phyloP scores from a whole-genome alignment of 768 basidiomycete species.

The Coprinopsis marcescibilis region DNA sequence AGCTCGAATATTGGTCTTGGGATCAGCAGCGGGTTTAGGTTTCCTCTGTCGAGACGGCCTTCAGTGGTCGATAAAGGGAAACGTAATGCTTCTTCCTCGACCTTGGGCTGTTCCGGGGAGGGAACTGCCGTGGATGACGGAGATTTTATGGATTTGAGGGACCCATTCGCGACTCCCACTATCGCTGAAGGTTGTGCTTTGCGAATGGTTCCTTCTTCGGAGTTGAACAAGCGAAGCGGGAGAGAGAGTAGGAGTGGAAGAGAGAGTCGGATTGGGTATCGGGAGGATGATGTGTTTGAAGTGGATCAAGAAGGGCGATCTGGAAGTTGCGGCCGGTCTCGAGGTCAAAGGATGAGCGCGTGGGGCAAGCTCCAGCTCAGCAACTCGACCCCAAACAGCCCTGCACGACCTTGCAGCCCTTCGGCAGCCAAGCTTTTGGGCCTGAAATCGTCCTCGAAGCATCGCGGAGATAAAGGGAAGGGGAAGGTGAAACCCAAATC shows the following conservation, averaged over 20 bases:
- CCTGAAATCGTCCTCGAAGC: neutral
- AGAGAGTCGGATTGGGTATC: constrained; percentile 10
- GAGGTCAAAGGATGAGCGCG: constrained; percentile 19
- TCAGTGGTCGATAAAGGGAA: constrained; percentile 9
- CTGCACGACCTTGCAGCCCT: neutral
- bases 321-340: neutral
- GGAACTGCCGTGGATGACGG: constrained; percentile 9
- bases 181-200: constrained; percentile 4
- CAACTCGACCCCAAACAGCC: neutral
- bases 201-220: constrained; percentile 6
- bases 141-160: constrained; percentile 29
- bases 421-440: neutral
- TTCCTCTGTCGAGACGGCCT: constrained; percentile 7
- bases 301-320: constrained; percentile 1
- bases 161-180: constrained; percentile 26
- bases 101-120: neutral
- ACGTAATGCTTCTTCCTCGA: constrained; percentile 3
- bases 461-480: neutral
- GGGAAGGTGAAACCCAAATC: neutral
- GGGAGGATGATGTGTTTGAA: constrained; percentile 11
- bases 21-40: constrained; percentile 9
- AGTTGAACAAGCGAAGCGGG: constrained; percentile 5
- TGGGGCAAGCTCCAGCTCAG: constrained; percentile 21
- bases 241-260: constrained; percentile 9
- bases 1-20: constrained; percentile 10